Evolutionary conservation across 2,329 filamentous ascomycete species (phyloP), one percentile per base, ranked within the genome.

Genomic region (Biscogniauxia mediterranea): DNA sequence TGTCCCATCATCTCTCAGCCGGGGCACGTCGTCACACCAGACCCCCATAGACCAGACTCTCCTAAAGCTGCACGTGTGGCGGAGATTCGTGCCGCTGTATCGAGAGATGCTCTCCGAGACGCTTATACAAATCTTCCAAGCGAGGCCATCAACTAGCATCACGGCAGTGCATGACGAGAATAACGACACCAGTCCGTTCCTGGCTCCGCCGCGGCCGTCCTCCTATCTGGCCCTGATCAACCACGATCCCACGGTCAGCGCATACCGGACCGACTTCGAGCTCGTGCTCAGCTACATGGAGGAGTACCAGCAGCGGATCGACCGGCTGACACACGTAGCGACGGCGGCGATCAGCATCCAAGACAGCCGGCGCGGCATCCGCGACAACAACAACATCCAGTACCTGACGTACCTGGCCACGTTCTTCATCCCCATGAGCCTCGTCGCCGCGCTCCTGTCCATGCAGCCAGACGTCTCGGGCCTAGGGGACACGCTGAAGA

Each of bases 331-430:
- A 23, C 61, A 58, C 50, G 69, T 76, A 19, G 71, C 74, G 6
- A 72, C 68, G 15, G 70, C 71, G n/a, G 70, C 69, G 17, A 73
- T 73, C 51, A 67, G 63, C 9, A 73, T 74, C 62, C 65, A 67
- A 8, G 71, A 74, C 56, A 69, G 69, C 8, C 67, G 68, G 38
- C 69, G 70, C 26, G 66, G 68, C 4, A 64, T 66, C n/a, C 68
- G 67, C 17, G 71, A 75, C 52, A 73, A 73, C 53, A 65, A 67
- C 17, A 75, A 75, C 55, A 65, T 75, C 20, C 66, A 67, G n/a
- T 70, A 72, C 19, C 65, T 75, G 7, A 75, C 72, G 0, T 73
- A 68, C 69, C 61, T 75, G 3, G 73, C 73, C 3, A 74, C 72
- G 0, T 66, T 75, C 56, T 75, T 74, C 61, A 72, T 75, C 17